These are phyloP conservation scores for Collybiopsis luxurians DNA, from an alignment of 768 basidiomycete species.

Conservation along the genomic window DNA sequence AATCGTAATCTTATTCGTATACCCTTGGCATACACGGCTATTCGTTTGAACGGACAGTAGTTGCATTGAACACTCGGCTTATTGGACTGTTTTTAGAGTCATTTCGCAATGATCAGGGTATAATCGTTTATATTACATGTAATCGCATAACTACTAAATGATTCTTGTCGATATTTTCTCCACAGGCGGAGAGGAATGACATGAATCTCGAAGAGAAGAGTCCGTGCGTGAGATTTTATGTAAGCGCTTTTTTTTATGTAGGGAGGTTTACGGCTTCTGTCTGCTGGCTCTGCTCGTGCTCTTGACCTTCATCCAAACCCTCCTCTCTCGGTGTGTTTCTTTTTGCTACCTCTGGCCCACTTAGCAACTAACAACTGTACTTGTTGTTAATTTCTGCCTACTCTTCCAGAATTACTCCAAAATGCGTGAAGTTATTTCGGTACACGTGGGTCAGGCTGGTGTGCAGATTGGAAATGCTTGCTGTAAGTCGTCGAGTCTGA, in stretches of 20 bases:
- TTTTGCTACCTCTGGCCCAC: not conserved
- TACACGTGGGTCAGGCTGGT: conserved; percentile 99
- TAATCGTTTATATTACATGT: no score
- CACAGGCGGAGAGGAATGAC: no score
- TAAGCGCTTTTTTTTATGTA: not conserved
- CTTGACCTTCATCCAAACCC: not conserved
- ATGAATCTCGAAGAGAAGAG: no score
- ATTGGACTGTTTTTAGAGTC: no score
- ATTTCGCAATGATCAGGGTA: no score
- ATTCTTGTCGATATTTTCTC: no score
- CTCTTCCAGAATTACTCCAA: conserved; percentile 15
- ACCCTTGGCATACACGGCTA: no score
- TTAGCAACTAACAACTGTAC: not conserved
- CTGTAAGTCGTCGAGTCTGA: conserved; percentile 60
- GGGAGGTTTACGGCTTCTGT: not conserved
- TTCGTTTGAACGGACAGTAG: no score
- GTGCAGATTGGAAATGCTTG: conserved; percentile 98
- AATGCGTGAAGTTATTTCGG: conserved; percentile 97
- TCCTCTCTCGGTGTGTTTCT: conserved; percentile 4
- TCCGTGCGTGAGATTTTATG: conserved; percentile 3
- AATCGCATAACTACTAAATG: no score
- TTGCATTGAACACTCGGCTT: no score
- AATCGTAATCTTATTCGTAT: not conserved
- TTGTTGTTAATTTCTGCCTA: not conserved
- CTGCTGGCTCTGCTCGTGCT: not conserved